Conservation (phyloP, 148 eudicot species). For the Silene uniflora region DNA sequence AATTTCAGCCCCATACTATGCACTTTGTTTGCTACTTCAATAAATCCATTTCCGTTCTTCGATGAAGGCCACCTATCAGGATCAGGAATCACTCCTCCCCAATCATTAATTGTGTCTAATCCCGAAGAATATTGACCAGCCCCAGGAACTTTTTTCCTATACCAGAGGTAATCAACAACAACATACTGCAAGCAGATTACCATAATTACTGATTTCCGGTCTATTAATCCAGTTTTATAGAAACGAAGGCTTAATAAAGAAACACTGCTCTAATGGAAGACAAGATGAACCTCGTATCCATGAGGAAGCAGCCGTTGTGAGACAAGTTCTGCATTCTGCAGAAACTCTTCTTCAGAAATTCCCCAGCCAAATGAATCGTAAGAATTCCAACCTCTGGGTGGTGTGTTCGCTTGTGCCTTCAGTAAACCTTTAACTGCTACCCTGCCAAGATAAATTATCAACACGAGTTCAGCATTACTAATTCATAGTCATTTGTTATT, state of each 20-base stretch:
- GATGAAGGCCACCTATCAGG: slow-evolving; percentile 93
- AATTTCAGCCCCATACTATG: slow-evolving; percentile 93
- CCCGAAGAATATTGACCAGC: slow-evolving; percentile 74
- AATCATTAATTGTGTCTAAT: slow-evolving; percentile 80
- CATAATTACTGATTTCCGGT: neutral
- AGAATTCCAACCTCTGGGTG: slow-evolving; percentile 99
- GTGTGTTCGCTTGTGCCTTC: slow-evolving; percentile 37
- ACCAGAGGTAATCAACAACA: slow-evolving; percentile 98
- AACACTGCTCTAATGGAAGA: neutral
- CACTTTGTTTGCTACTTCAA: slow-evolving; percentile 65
- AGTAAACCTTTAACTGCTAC: slow-evolving; percentile 23
- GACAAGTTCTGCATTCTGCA: slow-evolving; percentile 76
- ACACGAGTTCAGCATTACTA: neutral
- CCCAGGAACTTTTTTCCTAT: slow-evolving; percentile 66
- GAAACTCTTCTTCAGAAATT: slow-evolving; percentile 77
- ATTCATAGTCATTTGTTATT: no score
- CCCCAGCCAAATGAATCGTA: slow-evolving; percentile 95
- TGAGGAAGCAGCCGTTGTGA: slow-evolving; percentile 46
- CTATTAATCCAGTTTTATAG: neutral
- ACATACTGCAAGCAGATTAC: slow-evolving; percentile 55
- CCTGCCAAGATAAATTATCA: slow-evolving; percentile 25
- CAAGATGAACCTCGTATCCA: slow-evolving; percentile 71
- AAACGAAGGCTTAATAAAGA: neutral
- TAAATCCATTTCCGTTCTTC: slow-evolving; percentile 66
- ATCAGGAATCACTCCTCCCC: slow-evolving; percentile 96